These are phyloP conservation scores for Clavariopsis aquatica DNA, from an alignment of 495 filamentous ascomycete species.

Conservation along the genomic window DNA sequence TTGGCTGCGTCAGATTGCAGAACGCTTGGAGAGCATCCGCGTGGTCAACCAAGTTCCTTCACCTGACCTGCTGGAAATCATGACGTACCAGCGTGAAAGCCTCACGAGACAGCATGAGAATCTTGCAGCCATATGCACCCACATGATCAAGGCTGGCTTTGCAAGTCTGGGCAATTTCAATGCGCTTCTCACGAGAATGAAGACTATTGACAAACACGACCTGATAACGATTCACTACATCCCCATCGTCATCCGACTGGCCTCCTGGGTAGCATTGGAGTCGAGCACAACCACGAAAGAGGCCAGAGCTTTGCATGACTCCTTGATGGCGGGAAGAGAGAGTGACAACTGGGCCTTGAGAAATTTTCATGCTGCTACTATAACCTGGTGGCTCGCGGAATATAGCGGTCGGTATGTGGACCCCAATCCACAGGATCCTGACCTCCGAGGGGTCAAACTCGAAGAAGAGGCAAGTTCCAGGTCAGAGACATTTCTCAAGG, in stretches of 20 bases:
- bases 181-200: slow-evolving; percentile 63
- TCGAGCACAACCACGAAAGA: slow-evolving; percentile 52
- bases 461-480: slow-evolving; percentile 68
- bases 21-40: slow-evolving; percentile 68
- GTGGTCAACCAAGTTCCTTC: slow-evolving; percentile 64
- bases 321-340: slow-evolving; percentile 64
- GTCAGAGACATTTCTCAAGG: slow-evolving; percentile 67
- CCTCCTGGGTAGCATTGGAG: slow-evolving; percentile 18
- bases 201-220: slow-evolving; percentile 71
- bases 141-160: slow-evolving; percentile 72
- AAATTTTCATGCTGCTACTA: slow-evolving; percentile 72
- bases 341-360: slow-evolving; percentile 66
- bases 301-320: slow-evolving; percentile 67
- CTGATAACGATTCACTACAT: slow-evolving; percentile 73
- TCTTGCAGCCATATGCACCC: slow-evolving; percentile 71
- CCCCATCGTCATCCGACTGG: slow-evolving; percentile 58
- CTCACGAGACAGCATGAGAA: slow-evolving; percentile 85
- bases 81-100: slow-evolving; percentile 70
- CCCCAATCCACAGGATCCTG: slow-evolving; percentile 54
- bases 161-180: slow-evolving; percentile 71
- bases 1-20: slow-evolving; percentile 69
- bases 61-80: slow-evolving; percentile 64
- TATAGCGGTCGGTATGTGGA: slow-evolving; percentile 90
- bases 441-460: slow-evolving; percentile 58
- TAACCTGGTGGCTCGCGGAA: slow-evolving; percentile 82